Percentiles rank a stretch among this genome's conserved stretches.
Conservation (phyloP, 257 asterid genomes). For the Ehretia macrophylla region DNA sequence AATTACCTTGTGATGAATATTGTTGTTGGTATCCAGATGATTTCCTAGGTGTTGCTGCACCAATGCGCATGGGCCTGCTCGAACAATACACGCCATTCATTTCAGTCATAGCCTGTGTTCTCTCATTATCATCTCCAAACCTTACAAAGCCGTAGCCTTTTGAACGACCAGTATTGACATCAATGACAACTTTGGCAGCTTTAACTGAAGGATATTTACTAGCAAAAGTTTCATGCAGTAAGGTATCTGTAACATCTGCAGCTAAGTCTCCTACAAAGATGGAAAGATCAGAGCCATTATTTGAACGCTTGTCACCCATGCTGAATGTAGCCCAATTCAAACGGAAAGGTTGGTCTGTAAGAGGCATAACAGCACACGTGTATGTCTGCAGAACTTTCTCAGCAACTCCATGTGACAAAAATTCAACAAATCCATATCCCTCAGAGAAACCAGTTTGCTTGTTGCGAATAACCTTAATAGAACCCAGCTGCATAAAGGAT, state of each 20-base stretch:
- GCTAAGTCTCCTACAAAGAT: conserved; percentile 96
- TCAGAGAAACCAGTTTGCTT: conserved; percentile 83
- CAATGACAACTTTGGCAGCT: conserved; percentile 89
- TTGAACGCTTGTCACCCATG: conserved; percentile 83
- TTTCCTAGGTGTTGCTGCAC: conserved; percentile 86
- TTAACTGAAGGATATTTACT: conserved; percentile 76
- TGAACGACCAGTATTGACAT: conserved; percentile 81
- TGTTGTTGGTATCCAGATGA: conserved; percentile 72
- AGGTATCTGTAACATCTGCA: conserved; percentile 80
- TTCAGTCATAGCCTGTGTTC: conserved; percentile 77
- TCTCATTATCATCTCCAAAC: conserved; percentile 87
- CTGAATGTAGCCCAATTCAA: conserved; percentile 96
- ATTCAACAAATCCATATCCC: conserved; percentile 95
- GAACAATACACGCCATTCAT: conserved; percentile 86
- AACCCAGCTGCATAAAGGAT: conserved; percentile 53
- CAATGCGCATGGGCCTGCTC: conserved; percentile 90
- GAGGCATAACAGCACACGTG: conserved; percentile 67
- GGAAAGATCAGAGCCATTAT: conserved; percentile 76
- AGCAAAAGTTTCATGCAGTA: conserved; percentile 72
- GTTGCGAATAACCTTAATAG: conserved; percentile 86
- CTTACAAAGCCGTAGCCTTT: conserved; percentile 94
- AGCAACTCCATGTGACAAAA: conserved; percentile 71
- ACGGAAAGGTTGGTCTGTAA: conserved; percentile 76
- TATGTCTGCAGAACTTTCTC: conserved; percentile 74
- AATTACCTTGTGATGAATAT: conserved; percentile 62